Percentiles rank a stretch among this genome's conserved stretches.
phyloP scores from a whole-genome alignment of 2,329 filamentous ascomycete genomes.

The Fusarium liriodendri region DNA sequence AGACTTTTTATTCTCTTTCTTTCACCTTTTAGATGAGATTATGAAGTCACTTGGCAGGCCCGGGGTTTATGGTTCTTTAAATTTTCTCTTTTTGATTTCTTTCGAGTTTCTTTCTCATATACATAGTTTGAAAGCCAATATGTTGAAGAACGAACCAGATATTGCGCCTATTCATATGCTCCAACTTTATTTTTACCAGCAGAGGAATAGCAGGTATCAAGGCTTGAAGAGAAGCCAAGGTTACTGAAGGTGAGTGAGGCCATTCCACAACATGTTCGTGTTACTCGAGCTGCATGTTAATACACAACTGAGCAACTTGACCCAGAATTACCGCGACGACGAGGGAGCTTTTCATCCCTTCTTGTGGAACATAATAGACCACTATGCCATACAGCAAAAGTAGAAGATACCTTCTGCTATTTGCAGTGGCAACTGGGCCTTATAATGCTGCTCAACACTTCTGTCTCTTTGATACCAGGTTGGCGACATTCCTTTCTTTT shows the following conservation, averaged over 20 bases:
- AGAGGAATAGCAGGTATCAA: background rate
- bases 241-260: background rate
- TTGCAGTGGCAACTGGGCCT: too few species aligned
- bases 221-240: background rate
- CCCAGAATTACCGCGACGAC: background rate
- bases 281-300: background rate
- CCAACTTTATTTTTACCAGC: background rate
- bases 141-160: background rate
- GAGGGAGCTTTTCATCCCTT: background rate
- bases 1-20: background rate
- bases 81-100: background rate
- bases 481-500: background rate
- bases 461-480: too few species aligned
- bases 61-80: background rate
- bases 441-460: too few species aligned
- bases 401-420: too few species aligned
- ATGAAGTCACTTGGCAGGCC: background rate
- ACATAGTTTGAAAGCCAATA: background rate
- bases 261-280: background rate
- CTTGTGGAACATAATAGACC: too few species aligned
- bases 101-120: background rate
- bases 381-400: too few species aligned
- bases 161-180: background rate
- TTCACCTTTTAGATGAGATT: background rate
- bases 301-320: background rate